Base-by-base conservation (phyloP, 169 alveolate species). In the Eimeria praecox region DNA sequence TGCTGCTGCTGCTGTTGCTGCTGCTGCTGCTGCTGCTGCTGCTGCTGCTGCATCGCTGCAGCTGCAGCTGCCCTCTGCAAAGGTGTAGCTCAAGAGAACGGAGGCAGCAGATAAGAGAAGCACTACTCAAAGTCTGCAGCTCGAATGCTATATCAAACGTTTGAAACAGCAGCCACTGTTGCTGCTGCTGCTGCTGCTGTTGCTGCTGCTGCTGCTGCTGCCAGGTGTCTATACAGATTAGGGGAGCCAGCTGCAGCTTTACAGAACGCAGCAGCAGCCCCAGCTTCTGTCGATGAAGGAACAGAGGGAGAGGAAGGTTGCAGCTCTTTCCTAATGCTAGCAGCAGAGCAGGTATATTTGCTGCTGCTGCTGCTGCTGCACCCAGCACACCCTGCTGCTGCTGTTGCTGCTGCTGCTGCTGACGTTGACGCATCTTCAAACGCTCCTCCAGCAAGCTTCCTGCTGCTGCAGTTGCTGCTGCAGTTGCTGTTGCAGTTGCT, bases 321-420 rank as follows among this genome's bases (percentile, higher is more conserved):
- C 91, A 83, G 27, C 54, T 83, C 52, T 83, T 83, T 20, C 77
- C 91, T 16, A 83, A 18, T 5, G 52, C 33, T 35, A 54, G 54
- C 77, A 83, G 91, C 75, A 83, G 4, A 44, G 30, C 16, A 9
- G 91, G 71, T 27, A 83, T 49, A 5, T 46, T 52, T 46, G 75
- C 91, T 54, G 91, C 91, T 49, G 91, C 91, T 83, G 46, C 91
- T 83, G 91, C 91, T 54, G 91, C 91, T 14, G 91, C 91, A 16
- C 46, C 10, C 30, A 52, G 30, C 22, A 52, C 46, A 16, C n/a
- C 38, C 35, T 54, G 91, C 77, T 52, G 75, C 75, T 78, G 56
- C 64, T 83, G 71, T 77, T 83, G 91, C 10, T 20, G 91, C 18
- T 52, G 71, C 56, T 54, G 91, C 77, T 52, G 75, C 75, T 78